Percentiles rank a stretch among this genome's conserved stretches.
Evolutionary conservation across 371 early-diverging fungal genomes (phyloP).

Genomic region (Mortierella sp.): DNA sequence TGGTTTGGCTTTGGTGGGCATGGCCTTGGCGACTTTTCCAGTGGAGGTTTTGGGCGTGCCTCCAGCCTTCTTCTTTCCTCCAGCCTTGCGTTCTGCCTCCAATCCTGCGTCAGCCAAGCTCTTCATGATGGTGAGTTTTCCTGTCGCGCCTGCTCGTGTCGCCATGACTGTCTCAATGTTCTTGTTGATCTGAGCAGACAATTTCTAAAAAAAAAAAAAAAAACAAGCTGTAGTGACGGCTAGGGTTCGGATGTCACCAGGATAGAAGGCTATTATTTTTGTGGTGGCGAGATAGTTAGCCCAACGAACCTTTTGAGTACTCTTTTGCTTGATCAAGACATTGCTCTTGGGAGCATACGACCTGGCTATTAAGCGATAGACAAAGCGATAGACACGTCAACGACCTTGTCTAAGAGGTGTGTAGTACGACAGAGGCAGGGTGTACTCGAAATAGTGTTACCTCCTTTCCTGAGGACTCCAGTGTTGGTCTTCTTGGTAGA

Average conservation of each 20-base stretch:
- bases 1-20: slow-evolving; percentile 48
- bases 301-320: slow-evolving; percentile 60
- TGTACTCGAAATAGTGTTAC: slow-evolving; percentile 25
- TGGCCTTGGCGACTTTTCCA: slow-evolving; percentile 34
- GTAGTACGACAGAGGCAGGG: too few relatives aligned
- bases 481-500: slow-evolving; percentile 58
- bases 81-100: slow-evolving; percentile 54
- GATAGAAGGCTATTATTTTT: too few relatives aligned
- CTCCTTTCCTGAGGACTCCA: slow-evolving; percentile 66
- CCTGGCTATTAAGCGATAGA: slow-evolving; percentile 52
- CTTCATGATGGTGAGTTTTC: slow-evolving; percentile 78
- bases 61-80: slow-evolving; percentile 51
- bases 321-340: slow-evolving; percentile 64
- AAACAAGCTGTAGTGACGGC: too few relatives aligned
- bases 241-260: too few relatives aligned
- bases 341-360: slow-evolving; percentile 68
- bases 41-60: slow-evolving; percentile 47
- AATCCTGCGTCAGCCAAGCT: slow-evolving; percentile 61
- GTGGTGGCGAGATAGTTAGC: too few relatives aligned
- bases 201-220: slow-evolving; percentile 55
- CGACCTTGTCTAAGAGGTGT: too few relatives aligned
- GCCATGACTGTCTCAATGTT: slow-evolving; percentile 77
- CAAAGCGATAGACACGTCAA: too few relatives aligned
- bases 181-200: slow-evolving; percentile 70
- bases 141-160: slow-evolving; percentile 73